Evolutionary conservation across 129 eudicot genomes (phyloP).

Genomic region (Gnaphalium uliginosum): DNA sequence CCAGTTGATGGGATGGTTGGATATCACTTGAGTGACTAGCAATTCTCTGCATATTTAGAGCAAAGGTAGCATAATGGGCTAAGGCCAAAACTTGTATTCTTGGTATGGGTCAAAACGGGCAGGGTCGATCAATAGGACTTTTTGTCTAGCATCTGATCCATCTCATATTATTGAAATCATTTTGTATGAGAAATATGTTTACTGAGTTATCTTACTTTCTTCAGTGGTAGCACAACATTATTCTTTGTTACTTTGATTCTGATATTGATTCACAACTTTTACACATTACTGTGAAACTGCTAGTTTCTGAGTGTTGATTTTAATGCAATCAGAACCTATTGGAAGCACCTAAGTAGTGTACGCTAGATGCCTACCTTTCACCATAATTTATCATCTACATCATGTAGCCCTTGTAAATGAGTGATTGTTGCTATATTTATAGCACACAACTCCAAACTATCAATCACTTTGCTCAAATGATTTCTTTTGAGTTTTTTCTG

Average conservation of each 20-base stretch:
- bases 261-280: not conserved
- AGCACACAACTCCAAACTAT: not conserved
- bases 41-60: not conserved
- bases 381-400: not conserved
- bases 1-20: not conserved
- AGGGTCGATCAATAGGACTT: not conserved
- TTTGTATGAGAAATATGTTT: not conserved
- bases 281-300: not conserved
- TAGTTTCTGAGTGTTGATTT: not conserved
- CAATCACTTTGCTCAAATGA: not conserved
- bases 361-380: not conserved
- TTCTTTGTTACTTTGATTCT: not conserved
- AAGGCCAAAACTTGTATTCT: not conserved
- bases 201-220: not conserved
- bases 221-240: not conserved
- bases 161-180: not conserved
- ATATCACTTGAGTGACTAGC: not conserved
- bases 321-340: not conserved
- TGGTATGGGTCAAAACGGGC: not conserved
- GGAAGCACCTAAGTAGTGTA: not conserved
- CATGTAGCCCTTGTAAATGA: not conserved
- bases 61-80: not conserved
- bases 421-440: not conserved
- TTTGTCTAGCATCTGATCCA: not conserved
- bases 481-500: no score